Conservation (phyloP, 768 basidiomycete genomes). For the Agaricus sinodeliciosus region DNA sequence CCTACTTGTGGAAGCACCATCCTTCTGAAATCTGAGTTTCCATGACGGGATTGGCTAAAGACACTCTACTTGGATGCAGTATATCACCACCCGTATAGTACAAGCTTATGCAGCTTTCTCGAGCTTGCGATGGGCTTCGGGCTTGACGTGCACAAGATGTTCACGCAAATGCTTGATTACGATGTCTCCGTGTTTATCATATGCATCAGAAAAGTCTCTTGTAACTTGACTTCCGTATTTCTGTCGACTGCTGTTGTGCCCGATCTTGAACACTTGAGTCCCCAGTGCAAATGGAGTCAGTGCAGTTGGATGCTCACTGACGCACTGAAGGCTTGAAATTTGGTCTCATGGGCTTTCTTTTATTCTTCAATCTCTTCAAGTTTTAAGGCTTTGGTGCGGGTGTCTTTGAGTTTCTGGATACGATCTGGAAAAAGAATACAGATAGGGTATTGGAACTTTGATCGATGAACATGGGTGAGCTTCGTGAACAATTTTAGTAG, state of each 20-base stretch:
- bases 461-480: slow-evolving; percentile 75
- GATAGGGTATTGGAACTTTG: slow-evolving; percentile 8
- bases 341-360: slow-evolving; percentile 82
- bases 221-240: slow-evolving; percentile 72
- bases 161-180: slow-evolving; percentile 88
- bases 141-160: slow-evolving; percentile 81
- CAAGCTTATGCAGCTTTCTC: slow-evolving; percentile 39
- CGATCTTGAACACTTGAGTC: slow-evolving; percentile 22
- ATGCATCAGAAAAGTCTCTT: slow-evolving; percentile 56
- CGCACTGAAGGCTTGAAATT: slow-evolving; percentile 83
- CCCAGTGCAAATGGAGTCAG: no score
- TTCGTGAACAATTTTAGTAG: slow-evolving; percentile 92
- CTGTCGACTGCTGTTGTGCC: slow-evolving; percentile 74
- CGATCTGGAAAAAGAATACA: slow-evolving; percentile 53
- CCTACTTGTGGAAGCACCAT: not conserved
- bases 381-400: slow-evolving; percentile 71
- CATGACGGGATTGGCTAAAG: not conserved
- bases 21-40: not conserved
- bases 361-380: slow-evolving; percentile 87
- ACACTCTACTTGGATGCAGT: not conserved
- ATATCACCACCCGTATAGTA: not conserved
- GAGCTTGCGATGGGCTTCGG: slow-evolving; percentile 89
- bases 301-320: slow-evolving; percentile 51
- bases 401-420: slow-evolving; percentile 92
- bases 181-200: slow-evolving; percentile 59